These are phyloP conservation scores for Cladosporium sp. DNA, from an alignment of 2,329 filamentous ascomycete species.

Conservation along the genomic window DNA sequence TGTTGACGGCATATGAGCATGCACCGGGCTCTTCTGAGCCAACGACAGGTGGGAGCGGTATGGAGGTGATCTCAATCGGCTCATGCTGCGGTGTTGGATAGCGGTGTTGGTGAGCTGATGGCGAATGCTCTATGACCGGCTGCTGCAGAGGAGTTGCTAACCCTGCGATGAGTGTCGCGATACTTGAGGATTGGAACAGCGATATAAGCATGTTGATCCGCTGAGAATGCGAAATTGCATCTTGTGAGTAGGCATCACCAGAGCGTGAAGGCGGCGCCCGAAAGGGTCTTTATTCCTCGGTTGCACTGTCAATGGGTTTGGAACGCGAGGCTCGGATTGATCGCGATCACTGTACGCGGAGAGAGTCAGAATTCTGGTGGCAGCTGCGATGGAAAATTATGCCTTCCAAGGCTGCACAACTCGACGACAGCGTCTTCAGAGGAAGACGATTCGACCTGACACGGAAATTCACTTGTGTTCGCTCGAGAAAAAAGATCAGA, in stretches of 20 bases:
- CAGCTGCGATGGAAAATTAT: not conserved
- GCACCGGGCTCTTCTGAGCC: not conserved
- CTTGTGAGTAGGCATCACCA: not conserved
- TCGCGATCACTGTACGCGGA: not conserved
- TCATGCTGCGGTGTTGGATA: not conserved
- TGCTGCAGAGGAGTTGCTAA: not conserved
- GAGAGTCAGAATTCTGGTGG: not conserved
- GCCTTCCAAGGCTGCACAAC: not conserved
- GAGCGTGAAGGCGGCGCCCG: not conserved
- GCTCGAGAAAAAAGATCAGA: too few relatives aligned
- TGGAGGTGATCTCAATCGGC: not conserved
- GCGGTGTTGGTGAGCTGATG: not conserved
- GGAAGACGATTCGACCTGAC: too few relatives aligned
- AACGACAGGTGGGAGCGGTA: not conserved
- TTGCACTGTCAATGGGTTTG: not conserved
- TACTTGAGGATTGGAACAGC: not conserved
- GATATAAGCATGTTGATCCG: not conserved
- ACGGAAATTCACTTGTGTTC: too few relatives aligned
- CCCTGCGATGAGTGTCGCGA: not conserved
- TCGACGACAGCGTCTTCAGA: not conserved
- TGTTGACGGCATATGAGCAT: not conserved
- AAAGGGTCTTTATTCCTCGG: not conserved
- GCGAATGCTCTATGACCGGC: not conserved
- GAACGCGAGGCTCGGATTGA: not conserved
- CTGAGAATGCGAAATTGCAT: not conserved